Evolutionary conservation across 2,329 filamentous ascomycete genomes (phyloP).

Genomic region (Pseudocercospora crystallina): DNA sequence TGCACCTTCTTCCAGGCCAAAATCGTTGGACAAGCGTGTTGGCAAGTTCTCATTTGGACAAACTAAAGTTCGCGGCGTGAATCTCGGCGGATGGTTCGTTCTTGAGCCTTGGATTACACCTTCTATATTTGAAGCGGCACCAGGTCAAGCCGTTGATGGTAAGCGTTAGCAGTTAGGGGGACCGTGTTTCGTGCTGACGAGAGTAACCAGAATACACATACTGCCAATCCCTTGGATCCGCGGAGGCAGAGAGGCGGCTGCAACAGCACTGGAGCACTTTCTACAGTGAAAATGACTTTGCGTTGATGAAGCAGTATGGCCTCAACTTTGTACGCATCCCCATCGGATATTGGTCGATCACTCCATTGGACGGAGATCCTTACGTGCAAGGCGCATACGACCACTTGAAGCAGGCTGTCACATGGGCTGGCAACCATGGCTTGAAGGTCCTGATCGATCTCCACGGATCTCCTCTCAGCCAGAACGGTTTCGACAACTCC

Average conservation of each 20-base stretch:
- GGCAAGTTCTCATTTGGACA: slow-evolving; percentile 52
- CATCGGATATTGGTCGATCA: slow-evolving; percentile 56
- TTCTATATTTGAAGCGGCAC: slow-evolving; percentile 55
- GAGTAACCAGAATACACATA: slow-evolving; percentile 31
- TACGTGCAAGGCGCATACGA: slow-evolving; percentile 50
- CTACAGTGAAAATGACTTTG: slow-evolving; percentile 45
- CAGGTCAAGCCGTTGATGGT: slow-evolving; percentile 54
- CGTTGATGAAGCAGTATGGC: slow-evolving; percentile 39
- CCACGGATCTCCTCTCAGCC: slow-evolving; percentile 63
- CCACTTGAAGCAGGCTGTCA: slow-evolving; percentile 50
- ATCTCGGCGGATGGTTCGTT: slow-evolving; percentile 64
- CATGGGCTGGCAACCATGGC: slow-evolving; percentile 55
- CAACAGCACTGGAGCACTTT: slow-evolving; percentile 38
- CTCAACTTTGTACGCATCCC: slow-evolving; percentile 50
- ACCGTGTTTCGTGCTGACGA: slow-evolving; percentile 1
- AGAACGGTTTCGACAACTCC: slow-evolving; percentile 69
- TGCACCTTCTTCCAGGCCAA: slow-evolving; percentile 18
- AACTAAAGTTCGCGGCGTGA: slow-evolving; percentile 62
- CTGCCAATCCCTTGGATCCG: slow-evolving; percentile 47
- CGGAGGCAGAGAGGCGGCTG: slow-evolving; percentile 43
- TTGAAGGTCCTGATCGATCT: slow-evolving; percentile 68
- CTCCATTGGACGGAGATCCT: slow-evolving; percentile 51
- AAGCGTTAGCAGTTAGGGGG: not conserved
- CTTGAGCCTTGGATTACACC: slow-evolving; percentile 66
- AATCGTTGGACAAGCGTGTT: slow-evolving; percentile 16